Evolutionary conservation across 768 basidiomycete genomes (phyloP).

Genomic region (Mycena kentingensis): DNA sequence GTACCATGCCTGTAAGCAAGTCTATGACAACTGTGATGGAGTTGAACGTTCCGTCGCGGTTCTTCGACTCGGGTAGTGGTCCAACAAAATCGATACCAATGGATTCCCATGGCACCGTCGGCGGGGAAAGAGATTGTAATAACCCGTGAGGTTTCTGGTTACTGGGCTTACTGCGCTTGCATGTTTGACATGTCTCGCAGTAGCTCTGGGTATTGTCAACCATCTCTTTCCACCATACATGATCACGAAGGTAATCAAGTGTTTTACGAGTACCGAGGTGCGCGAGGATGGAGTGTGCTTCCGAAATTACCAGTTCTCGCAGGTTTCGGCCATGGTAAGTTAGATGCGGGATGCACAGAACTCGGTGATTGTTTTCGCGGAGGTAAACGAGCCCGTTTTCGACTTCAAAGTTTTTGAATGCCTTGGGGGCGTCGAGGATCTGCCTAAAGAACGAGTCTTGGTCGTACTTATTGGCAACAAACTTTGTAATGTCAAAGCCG

Average conservation of each 20-base stretch:
- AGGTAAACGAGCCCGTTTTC: slow-evolving; percentile 19
- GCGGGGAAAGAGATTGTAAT: slow-evolving; percentile 21
- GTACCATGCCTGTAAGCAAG: slow-evolving; percentile 27
- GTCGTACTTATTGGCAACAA: not conserved
- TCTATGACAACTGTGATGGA: slow-evolving; percentile 29
- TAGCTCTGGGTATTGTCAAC: slow-evolving; percentile 7
- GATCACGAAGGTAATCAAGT: slow-evolving; percentile 17
- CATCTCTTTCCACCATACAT: slow-evolving; percentile 18
- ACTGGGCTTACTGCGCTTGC: slow-evolving; percentile 10
- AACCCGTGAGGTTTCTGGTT: slow-evolving; percentile 19
- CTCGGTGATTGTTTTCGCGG: not conserved
- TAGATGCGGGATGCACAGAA: slow-evolving; percentile 24
- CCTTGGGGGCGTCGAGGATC: slow-evolving; percentile 12
- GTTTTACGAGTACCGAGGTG: slow-evolving; percentile 30
- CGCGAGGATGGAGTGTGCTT: slow-evolving; percentile 29
- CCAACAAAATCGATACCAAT: slow-evolving; percentile 26
- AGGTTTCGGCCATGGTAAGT: slow-evolving; percentile 4
- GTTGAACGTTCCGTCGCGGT: slow-evolving; percentile 25
- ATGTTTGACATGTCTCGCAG: slow-evolving; percentile 12
- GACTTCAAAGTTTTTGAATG: slow-evolving; percentile 22
- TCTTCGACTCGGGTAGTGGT: slow-evolving; percentile 20
- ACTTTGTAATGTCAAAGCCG: slow-evolving; percentile 3
- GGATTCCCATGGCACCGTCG: slow-evolving; percentile 25
- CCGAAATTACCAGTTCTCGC: slow-evolving; percentile 26
- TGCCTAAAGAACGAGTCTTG: slow-evolving; percentile 9